Evolutionary conservation across 2,329 filamentous ascomycete genomes (phyloP).

Genomic region (Hypoxylon sp.): DNA sequence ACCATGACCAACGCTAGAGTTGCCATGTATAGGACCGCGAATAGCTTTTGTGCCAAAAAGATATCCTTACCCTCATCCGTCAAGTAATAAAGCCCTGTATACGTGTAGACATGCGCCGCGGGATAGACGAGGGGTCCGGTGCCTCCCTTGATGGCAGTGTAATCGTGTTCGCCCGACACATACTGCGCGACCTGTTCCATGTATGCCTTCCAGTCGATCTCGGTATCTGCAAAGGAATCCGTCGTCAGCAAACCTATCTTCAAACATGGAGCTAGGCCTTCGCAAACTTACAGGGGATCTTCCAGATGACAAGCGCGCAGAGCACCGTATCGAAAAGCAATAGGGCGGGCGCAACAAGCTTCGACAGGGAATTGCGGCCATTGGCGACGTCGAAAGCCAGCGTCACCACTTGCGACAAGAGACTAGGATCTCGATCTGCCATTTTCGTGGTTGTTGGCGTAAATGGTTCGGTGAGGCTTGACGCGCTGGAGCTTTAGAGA

Average conservation of each 20-base stretch:
- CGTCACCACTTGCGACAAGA: conserved; percentile 46
- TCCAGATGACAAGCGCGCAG: conserved; percentile 80
- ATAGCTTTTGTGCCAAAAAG: conserved; percentile 82
- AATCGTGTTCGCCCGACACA: conserved; percentile 86
- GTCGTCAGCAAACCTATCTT: conserved; percentile 4
- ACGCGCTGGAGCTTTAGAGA: conserved; percentile 26
- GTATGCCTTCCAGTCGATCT: conserved; percentile 97
- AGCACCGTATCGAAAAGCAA: conserved; percentile 77
- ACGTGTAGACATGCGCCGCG: conserved; percentile 92
- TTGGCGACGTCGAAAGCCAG: conserved; percentile 58
- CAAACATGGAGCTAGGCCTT: neutral
- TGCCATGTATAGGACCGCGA: conserved; percentile 81
- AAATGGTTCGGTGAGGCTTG: conserved; percentile 8
- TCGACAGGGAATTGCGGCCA: conserved; percentile 62
- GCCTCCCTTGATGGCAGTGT: conserved; percentile 83
- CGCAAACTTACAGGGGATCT: conserved; percentile 78
- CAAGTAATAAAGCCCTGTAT: conserved; percentile 80
- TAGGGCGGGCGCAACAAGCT: conserved; percentile 68
- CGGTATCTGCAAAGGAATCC: conserved; percentile 73
- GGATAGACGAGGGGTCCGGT: conserved; percentile 97
- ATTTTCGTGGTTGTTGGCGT: conserved; percentile 34
- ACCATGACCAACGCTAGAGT: conserved; percentile 82
- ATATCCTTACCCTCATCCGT: conserved; percentile 84
- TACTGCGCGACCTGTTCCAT: conserved; percentile 92
- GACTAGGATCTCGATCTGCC: conserved; percentile 41